Conservation (phyloP, 208 protist genomes). For the Acanthamoeba sp. region DNA sequence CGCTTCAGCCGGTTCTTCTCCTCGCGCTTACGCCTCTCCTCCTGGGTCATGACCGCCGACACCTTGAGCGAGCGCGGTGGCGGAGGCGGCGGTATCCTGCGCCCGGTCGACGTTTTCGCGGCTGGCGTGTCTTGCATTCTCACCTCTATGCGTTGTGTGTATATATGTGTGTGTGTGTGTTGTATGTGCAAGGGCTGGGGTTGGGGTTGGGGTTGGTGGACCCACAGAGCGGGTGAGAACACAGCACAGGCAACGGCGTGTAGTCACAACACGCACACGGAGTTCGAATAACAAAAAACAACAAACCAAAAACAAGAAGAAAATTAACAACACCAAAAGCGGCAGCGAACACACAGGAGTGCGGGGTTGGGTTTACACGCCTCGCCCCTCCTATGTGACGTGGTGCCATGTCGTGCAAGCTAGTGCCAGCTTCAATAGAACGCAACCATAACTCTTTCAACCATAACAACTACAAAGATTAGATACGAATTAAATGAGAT, state of each 20-base stretch:
- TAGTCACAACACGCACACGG: too few relatives aligned
- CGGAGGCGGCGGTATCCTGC: neutral
- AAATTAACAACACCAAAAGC: neutral
- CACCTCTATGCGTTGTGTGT: neutral
- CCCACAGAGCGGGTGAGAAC: too few relatives aligned
- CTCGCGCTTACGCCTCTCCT: slow-evolving; percentile 33
- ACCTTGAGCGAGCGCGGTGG: neutral
- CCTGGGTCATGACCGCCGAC: neutral
- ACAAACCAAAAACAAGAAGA: neutral
- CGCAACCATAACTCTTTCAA: too few relatives aligned
- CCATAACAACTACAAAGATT: too few relatives aligned
- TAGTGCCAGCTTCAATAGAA: too few relatives aligned
- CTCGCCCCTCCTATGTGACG: too few relatives aligned
- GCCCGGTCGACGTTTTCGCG: neutral
- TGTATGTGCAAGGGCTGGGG: neutral
- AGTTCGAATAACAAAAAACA: neutral
- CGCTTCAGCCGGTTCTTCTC: slow-evolving; percentile 23
- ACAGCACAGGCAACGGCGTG: too few relatives aligned
- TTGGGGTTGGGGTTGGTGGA: too few relatives aligned
- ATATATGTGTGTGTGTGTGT: neutral
- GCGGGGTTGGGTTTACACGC: neutral
- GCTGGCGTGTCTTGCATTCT: neutral
- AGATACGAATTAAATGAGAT: too few relatives aligned
- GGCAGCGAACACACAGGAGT: neutral
- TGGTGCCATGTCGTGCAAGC: too few relatives aligned